A percentile compares a stretch with the other conserved stretches of the same genome.
Evolutionary conservation across 805 yeast species (phyloP).

Genomic region (Zygotorulaspora florentina): DNA sequence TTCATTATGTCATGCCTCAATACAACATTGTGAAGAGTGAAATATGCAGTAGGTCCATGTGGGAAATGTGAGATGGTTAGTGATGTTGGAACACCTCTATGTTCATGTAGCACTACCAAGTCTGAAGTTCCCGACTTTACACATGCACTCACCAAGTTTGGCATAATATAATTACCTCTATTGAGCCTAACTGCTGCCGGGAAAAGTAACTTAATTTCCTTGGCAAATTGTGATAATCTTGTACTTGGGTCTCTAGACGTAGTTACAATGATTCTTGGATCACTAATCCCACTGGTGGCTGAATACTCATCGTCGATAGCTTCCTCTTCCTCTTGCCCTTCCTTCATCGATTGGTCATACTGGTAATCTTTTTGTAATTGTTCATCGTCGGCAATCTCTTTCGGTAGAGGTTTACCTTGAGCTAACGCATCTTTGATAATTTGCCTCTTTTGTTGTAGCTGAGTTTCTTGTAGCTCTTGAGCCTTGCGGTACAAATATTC

Average conservation of each 20-base stretch:
- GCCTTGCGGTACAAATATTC: conserved; percentile 89
- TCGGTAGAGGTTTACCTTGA: conserved; percentile 83
- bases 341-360: conserved; percentile 75
- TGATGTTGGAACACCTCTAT: conserved; percentile 96
- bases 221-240: conserved; percentile 82
- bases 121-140: conserved; percentile 78
- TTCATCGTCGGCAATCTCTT: conserved; percentile 84
- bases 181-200: conserved; percentile 87
- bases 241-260: conserved; percentile 91
- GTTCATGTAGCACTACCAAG: conserved; percentile 84
- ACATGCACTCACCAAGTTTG: conserved; percentile 80
- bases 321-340: conserved; percentile 31
- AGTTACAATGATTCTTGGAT: conserved; percentile 88
- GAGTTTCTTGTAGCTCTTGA: conserved; percentile 83
- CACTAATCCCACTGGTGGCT: conserved; percentile 78
- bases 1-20: conserved; percentile 87
- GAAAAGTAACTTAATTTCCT: conserved; percentile 83
- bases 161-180: conserved; percentile 88
- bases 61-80: conserved; percentile 92
- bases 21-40: conserved; percentile 91
- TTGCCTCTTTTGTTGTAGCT: conserved; percentile 79
- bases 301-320: conserved; percentile 90
- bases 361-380: conserved; percentile 75
- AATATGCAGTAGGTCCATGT: conserved; percentile 94
- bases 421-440: conserved; percentile 85